A percentile compares a stretch with the other conserved stretches of the same genome.
These are phyloP conservation scores for Trebouxia gelatinosa DNA, from an alignment of 163 green algal species.

Conservation along the genomic window DNA sequence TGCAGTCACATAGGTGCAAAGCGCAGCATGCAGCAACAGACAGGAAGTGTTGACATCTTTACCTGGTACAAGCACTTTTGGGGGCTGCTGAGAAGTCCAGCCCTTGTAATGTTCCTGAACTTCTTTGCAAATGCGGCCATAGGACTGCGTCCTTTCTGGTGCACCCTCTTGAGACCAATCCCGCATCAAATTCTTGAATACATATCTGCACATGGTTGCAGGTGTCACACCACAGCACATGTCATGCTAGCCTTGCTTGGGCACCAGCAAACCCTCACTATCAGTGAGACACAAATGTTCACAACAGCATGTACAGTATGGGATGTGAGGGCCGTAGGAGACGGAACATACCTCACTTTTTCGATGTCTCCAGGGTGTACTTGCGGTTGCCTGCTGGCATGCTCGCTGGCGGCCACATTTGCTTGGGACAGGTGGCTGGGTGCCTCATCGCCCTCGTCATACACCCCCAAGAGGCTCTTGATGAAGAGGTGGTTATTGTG, in stretches of 20 bases:
- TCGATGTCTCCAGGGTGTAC: conserved; percentile 39
- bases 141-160: conserved; percentile 75
- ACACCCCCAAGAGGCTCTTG: conserved; percentile 48
- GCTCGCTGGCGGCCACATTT: conserved; percentile 23
- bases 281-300: background rate
- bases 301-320: background rate
- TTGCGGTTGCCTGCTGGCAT: conserved; percentile 1
- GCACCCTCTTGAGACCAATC: conserved; percentile 86
- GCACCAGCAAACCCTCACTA: background rate
- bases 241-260: background rate
- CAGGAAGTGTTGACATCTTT: too few species aligned
- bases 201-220: conserved; percentile 61
- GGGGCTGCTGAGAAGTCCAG: background rate
- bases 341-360: conserved; percentile 37
- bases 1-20: too few species aligned
- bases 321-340: background rate
- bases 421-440: conserved; percentile 19
- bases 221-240: background rate
- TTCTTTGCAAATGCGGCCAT: conserved; percentile 70
- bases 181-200: conserved; percentile 89
- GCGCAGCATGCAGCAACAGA: too few species aligned
- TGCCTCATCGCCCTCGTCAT: conserved; percentile 32
- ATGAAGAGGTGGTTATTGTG: conserved; percentile 72
- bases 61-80: conserved; percentile 85
- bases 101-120: conserved; percentile 20